Conservation (phyloP, 1,284 basidiomycete genomes). For the Microbotryum silenes-acaulis region DNA sequence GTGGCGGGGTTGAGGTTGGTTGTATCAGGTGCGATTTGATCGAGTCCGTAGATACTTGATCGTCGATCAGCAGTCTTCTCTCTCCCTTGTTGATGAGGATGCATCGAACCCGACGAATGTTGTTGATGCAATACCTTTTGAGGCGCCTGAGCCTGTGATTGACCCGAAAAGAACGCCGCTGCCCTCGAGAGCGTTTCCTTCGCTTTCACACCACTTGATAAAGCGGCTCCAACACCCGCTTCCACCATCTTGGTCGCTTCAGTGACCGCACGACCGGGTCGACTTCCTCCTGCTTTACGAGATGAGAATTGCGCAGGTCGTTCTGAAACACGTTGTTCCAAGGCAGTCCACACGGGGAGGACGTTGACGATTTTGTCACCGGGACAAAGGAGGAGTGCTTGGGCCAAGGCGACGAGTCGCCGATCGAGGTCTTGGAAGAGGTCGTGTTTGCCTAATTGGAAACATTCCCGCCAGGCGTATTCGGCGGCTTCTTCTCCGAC, state of each 20-base stretch:
- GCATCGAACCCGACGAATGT: no score
- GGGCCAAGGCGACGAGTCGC: conserved; percentile 58
- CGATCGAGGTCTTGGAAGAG: conserved; percentile 59
- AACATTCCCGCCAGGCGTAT: conserved; percentile 78
- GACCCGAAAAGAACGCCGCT: neutral
- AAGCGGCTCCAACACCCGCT: conserved; percentile 7
- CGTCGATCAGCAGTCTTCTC: no score
- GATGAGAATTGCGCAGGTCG: neutral
- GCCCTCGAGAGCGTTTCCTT: conserved; percentile 17
- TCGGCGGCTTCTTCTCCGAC: conserved; percentile 54
- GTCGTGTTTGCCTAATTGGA: conserved; percentile 69
- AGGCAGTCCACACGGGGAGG: conserved; percentile 59
- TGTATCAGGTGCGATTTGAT: conserved; percentile 5
- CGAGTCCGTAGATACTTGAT: conserved; percentile 3
- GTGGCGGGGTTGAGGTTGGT: neutral
- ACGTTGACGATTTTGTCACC: conserved; percentile 65
- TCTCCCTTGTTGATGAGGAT: no score
- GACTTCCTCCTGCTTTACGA: neutral
- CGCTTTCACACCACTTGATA: conserved; percentile 12
- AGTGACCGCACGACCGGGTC: neutral
- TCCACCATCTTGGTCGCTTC: neutral
- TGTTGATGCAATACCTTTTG: no score
- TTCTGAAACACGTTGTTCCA: conserved; percentile 36
- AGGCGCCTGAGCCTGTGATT: neutral
- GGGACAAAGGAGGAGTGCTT: conserved; percentile 79